Percentiles rank a stretch among this genome's conserved stretches.
Conservation (phyloP, 805 yeast species). For the Candida koratica region DNA sequence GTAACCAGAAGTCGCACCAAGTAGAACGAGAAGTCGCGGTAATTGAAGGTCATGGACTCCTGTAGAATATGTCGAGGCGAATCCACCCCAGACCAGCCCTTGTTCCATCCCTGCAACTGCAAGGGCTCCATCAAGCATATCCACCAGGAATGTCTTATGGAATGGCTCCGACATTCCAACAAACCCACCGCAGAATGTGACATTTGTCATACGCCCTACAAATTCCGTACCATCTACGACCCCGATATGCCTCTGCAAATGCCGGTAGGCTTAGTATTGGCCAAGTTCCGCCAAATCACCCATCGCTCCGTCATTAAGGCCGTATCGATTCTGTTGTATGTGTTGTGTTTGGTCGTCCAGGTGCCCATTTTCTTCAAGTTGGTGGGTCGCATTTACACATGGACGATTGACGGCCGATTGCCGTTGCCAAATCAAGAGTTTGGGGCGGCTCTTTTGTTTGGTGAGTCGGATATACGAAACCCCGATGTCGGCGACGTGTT, state of each 20-base stretch:
- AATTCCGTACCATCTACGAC: conserved; percentile 61
- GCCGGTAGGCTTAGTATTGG: conserved; percentile 50
- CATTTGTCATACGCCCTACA: conserved; percentile 75
- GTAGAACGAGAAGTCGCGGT: too few species aligned
- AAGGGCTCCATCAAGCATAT: conserved; percentile 89
- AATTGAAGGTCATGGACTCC: too few species aligned
- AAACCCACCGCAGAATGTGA: conserved; percentile 69
- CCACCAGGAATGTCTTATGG: conserved; percentile 86
- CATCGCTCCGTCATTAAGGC: conserved; percentile 16
- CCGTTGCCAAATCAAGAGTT: conserved; percentile 32
- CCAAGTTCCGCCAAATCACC: conserved; percentile 27
- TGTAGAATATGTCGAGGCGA: conserved; percentile 96
- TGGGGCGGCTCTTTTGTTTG: conserved; percentile 36
- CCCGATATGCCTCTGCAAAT: conserved; percentile 60
- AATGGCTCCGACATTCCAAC: conserved; percentile 75
- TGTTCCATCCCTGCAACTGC: conserved; percentile 90
- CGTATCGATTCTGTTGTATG: conserved; percentile 29
- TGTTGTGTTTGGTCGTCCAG: conserved; percentile 45
- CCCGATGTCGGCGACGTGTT: conserved; percentile 10
- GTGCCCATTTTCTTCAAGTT: conserved; percentile 58
- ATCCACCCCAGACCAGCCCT: conserved; percentile 70
- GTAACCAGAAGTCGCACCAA: too few species aligned
- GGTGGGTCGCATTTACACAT: conserved; percentile 50
- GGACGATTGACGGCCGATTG: conserved; percentile 52
- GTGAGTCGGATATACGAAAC: conserved; percentile 21